Conservation (phyloP, 2,329 filamentous ascomycete genomes). For the Claviceps arundinis region DNA sequence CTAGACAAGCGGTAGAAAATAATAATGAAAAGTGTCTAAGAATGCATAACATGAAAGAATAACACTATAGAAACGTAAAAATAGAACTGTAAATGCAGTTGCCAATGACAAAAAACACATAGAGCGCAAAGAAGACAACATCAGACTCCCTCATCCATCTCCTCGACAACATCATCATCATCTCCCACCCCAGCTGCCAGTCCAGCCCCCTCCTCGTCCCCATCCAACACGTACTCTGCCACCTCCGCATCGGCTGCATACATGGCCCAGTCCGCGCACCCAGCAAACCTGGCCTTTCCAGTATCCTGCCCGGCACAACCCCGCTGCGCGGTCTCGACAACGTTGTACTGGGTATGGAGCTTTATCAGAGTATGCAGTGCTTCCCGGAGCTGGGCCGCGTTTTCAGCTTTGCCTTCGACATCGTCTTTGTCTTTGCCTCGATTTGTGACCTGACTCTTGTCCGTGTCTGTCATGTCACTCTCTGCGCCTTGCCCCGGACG, state of each 20-base stretch:
- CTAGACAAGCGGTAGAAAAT: too few species aligned
- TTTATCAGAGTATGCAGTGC: constrained; percentile 5
- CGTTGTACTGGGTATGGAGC: constrained; percentile 8
- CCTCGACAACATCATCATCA: not conserved
- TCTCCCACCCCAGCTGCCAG: too few species aligned
- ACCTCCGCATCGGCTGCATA: constrained; percentile 14
- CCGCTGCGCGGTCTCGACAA: constrained; percentile 7
- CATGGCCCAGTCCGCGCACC: constrained; percentile 13
- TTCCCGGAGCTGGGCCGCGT: not conserved
- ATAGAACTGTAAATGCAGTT: too few species aligned
- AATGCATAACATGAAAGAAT: too few species aligned
- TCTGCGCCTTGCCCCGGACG: not conserved
- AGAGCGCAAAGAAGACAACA: too few species aligned
- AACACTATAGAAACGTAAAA: too few species aligned
- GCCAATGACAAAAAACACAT: too few species aligned
- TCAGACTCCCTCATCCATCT: too few species aligned
- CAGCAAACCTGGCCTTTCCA: constrained; percentile 13
- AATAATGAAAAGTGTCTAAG: too few species aligned
- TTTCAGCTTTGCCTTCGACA: not conserved
- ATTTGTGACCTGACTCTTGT: not conserved
- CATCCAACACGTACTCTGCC: constrained; percentile 11
- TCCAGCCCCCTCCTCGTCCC: too few species aligned
- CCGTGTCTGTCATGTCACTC: too few species aligned
- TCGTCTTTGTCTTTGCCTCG: not conserved
- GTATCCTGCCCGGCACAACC: constrained; percentile 10